Evolutionary conservation across 108 stramenopile species (phyloP).

Genomic region (Chaetoceros muelleri): DNA sequence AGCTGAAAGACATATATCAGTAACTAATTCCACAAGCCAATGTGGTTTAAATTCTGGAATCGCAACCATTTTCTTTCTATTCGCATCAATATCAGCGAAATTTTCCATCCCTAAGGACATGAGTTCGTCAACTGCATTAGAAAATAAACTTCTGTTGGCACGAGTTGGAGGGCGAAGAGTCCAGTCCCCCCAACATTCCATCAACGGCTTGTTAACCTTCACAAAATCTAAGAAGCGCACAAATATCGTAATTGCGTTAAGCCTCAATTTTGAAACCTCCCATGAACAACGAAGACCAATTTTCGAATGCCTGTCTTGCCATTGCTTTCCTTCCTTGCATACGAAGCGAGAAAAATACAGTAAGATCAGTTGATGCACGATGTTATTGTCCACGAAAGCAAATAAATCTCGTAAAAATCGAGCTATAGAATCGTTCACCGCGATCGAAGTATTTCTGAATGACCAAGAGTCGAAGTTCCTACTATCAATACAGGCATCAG

Average conservation of each 20-base stretch:
- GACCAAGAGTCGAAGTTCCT: constrained; percentile 80
- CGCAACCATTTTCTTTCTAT: constrained; percentile 11
- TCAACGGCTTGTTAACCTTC: constrained; percentile 57
- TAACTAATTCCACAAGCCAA: constrained; percentile 70
- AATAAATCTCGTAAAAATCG: constrained; percentile 71
- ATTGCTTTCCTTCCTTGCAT: constrained; percentile 52
- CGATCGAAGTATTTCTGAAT: constrained; percentile 67
- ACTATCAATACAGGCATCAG: constrained; percentile 74
- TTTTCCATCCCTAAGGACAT: constrained; percentile 26
- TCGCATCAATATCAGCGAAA: constrained; percentile 26
- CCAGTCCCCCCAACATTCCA: constrained; percentile 45
- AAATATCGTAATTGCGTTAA: constrained; percentile 75
- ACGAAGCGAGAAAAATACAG: constrained; percentile 68
- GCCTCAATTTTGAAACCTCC: constrained; percentile 69
- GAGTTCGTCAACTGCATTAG: constrained; percentile 39
- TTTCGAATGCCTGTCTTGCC: constrained; percentile 66
- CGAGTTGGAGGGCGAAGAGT: constrained; percentile 15
- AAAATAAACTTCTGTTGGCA: constrained; percentile 38
- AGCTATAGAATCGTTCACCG: constrained; percentile 84
- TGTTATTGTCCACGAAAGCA: constrained; percentile 50
- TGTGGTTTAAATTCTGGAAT: constrained; percentile 52
- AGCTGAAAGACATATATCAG: constrained; percentile 70
- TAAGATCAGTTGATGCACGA: constrained; percentile 58
- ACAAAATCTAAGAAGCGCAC: constrained; percentile 73
- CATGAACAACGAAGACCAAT: constrained; percentile 74